A percentile compares a stretch with the other conserved stretches of the same genome.
Conservation (phyloP, 495 filamentous ascomycete species). For the Penicillium daleae region DNA sequence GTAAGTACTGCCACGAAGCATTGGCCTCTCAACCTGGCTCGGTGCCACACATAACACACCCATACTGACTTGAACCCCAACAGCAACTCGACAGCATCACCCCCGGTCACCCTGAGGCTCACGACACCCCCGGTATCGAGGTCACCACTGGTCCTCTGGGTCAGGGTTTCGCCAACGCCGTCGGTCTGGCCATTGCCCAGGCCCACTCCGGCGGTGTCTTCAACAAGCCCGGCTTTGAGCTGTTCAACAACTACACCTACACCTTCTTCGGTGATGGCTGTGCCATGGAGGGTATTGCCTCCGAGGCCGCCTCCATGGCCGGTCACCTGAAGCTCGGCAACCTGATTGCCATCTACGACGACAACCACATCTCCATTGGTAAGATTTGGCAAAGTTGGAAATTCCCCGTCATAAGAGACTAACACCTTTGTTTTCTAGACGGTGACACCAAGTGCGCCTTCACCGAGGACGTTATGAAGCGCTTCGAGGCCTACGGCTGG, state of each 20-base stretch:
- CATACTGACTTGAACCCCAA: slow-evolving; percentile 3
- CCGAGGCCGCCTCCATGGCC: slow-evolving; percentile 88
- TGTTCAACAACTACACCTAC: slow-evolving; percentile 97
- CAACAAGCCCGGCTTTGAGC: slow-evolving; percentile 94
- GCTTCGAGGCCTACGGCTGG: slow-evolving; percentile 98
- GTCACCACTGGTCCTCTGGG: slow-evolving; percentile 97
- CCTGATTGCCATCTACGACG: slow-evolving; percentile 94
- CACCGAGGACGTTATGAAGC: slow-evolving; percentile 94
- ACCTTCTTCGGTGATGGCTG: slow-evolving; percentile 97
- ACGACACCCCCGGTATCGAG: slow-evolving; percentile 95
- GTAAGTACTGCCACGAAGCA: slow-evolving; percentile 57
- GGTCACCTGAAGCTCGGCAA: slow-evolving; percentile 98
- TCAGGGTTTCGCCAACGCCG: slow-evolving; percentile 93
- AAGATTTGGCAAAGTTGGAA: slow-evolving; percentile 26
- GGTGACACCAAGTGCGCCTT: slow-evolving; percentile 94
- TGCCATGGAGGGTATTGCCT: slow-evolving; percentile 96
- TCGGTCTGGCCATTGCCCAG: slow-evolving; percentile 96
- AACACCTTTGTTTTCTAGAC: slow-evolving; percentile 52
- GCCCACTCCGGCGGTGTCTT: slow-evolving; percentile 84
- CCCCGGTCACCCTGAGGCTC: slow-evolving; percentile 94
- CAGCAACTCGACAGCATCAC: slow-evolving; percentile 89
- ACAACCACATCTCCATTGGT: slow-evolving; percentile 97
- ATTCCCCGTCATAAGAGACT: slow-evolving; percentile 1
- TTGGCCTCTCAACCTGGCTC: not conserved
- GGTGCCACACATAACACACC: not conserved